Evolutionary conservation across 305 asterid genomes (phyloP).

Genomic region (Fraxinus latifolia): DNA sequence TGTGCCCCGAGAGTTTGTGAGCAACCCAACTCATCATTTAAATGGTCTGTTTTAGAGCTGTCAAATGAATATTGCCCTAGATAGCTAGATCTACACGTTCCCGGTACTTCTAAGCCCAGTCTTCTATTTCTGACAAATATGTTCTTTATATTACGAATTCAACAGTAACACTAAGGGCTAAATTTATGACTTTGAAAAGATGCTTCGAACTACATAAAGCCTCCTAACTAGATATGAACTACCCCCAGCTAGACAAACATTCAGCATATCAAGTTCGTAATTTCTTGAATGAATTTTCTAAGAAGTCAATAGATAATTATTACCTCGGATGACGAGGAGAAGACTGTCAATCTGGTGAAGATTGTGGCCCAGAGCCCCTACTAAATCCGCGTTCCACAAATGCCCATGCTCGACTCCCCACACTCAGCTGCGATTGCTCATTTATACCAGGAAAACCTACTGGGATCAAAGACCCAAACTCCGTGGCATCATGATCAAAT

Average conservation of each 20-base stretch:
- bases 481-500: conserved; percentile 57
- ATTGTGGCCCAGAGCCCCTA: conserved; percentile 51
- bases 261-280: background rate
- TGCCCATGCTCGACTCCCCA: conserved; percentile 46
- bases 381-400: conserved; percentile 57
- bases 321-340: conserved; percentile 81
- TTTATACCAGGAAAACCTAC: conserved; percentile 54
- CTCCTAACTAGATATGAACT: background rate
- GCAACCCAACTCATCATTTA: background rate
- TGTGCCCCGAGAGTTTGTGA: background rate
- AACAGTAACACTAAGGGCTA: background rate
- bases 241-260: background rate
- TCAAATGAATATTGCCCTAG: background rate
- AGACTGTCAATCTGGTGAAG: conserved; percentile 85
- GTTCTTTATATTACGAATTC: background rate
- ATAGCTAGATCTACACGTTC: background rate
- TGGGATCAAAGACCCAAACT: conserved; percentile 81
- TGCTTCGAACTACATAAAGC: background rate
- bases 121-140: background rate
- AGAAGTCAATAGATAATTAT: conserved; percentile 9
- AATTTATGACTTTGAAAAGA: background rate
- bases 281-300: background rate
- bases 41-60: background rate
- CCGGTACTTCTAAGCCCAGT: background rate
- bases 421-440: conserved; percentile 61